A percentile compares a stretch with the other conserved stretches of the same genome.
These are phyloP conservation scores for Microdochium bolleyi DNA, from an alignment of 2,329 filamentous ascomycete genomes.

Conservation along the genomic window DNA sequence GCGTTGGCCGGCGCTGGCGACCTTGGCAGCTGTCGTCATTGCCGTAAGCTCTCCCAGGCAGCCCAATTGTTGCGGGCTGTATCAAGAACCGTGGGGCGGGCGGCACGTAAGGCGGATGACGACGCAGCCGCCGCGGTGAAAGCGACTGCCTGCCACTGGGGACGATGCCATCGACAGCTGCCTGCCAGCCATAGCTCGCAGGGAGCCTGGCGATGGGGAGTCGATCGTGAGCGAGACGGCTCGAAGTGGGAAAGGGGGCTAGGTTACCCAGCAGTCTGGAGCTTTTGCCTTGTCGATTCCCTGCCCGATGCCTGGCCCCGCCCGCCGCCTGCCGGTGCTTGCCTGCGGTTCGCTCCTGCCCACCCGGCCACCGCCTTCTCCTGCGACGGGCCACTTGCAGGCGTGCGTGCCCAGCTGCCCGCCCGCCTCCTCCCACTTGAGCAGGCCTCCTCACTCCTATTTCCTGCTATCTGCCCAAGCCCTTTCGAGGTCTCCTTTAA, in stretches of 20 bases:
- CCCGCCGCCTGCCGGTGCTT: not conserved
- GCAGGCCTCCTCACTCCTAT: not conserved
- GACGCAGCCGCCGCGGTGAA: not conserved
- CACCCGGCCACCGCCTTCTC: not conserved
- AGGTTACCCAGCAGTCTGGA: not conserved
- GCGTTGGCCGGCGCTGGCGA: not conserved
- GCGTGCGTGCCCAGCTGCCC: not conserved
- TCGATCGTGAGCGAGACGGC: not conserved
- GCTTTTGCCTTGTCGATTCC: no score
- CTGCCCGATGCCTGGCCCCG: no score
- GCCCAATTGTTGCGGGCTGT: not conserved
- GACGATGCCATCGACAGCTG: not conserved
- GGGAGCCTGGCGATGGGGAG: not conserved
- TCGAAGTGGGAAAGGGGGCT: not conserved
- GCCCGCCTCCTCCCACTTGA: not conserved
- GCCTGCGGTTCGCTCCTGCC: not conserved
- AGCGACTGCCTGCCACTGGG: not conserved
- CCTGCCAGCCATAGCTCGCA: not conserved
- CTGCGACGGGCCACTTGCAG: not conserved
- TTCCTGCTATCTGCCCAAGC: not conserved
- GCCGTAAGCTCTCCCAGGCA: not conserved
- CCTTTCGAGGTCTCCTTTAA: conserved; percentile 1
- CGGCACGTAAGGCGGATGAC: not conserved
- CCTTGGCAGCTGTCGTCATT: not conserved
- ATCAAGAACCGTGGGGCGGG: not conserved